A percentile compares a stretch with the other conserved stretches of the same genome.
These are phyloP conservation scores for Termitomyces titanicus DNA, from an alignment of 768 basidiomycete species.

Conservation along the genomic window DNA sequence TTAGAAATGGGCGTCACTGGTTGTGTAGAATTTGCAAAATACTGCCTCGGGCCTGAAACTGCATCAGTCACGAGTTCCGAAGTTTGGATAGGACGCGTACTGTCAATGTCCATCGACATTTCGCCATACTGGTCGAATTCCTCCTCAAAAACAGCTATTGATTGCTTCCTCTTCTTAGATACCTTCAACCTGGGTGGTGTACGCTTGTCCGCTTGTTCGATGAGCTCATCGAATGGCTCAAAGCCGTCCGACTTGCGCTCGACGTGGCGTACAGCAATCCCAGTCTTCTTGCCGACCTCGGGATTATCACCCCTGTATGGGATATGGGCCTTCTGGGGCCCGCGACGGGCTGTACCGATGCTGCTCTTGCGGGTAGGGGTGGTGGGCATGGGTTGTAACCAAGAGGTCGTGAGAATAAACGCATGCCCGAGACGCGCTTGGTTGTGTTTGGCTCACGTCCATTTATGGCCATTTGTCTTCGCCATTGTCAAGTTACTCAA, in stretches of 20 bases:
- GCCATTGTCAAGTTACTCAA: slow-evolving; percentile 43
- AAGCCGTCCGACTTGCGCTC: slow-evolving; percentile 78
- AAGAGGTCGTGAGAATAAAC: slow-evolving; percentile 1
- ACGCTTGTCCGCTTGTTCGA: slow-evolving; percentile 66
- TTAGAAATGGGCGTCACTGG: slow-evolving; percentile 37
- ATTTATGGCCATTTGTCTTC: background rate
- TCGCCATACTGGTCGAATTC: slow-evolving; percentile 43
- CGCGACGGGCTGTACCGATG: slow-evolving; percentile 16
- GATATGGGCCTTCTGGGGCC: slow-evolving; percentile 62
- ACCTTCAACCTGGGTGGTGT: slow-evolving; percentile 54
- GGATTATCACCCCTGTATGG: slow-evolving; percentile 79
- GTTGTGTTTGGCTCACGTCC: slow-evolving; percentile 14
- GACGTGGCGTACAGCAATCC: slow-evolving; percentile 63
- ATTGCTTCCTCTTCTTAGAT: slow-evolving; percentile 44
- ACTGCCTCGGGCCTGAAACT: slow-evolving; percentile 35
- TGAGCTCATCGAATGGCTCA: slow-evolving; percentile 72
- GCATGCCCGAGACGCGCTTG: slow-evolving; percentile 14
- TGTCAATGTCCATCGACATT: slow-evolving; percentile 75
- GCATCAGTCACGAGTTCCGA: slow-evolving; percentile 13
- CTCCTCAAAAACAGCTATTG: slow-evolving; percentile 25
- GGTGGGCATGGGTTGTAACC: background rate
- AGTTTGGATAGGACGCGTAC: slow-evolving; percentile 33
- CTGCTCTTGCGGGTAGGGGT: slow-evolving; percentile 7
- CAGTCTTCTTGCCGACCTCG: slow-evolving; percentile 78
- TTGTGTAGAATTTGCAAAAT: slow-evolving; percentile 37